A percentile compares a stretch with the other conserved stretches of the same genome.
phyloP scores from a whole-genome alignment of 495 filamentous ascomycete species.

The Podospora pseudopauciseta region DNA sequence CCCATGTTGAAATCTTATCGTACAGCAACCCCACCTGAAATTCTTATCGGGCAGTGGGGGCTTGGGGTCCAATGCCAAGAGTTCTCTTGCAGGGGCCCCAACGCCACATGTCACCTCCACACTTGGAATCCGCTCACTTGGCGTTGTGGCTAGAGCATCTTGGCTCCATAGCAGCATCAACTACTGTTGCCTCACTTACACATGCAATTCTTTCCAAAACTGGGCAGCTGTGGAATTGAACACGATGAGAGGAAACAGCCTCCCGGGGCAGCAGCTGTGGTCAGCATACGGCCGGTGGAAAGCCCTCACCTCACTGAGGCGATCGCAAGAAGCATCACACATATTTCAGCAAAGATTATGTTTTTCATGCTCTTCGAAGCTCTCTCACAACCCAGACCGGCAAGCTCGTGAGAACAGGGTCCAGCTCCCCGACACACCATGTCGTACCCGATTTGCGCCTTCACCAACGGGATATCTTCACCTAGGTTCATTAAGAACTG shows the following conservation, averaged over 20 bases:
- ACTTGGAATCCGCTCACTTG: neutral
- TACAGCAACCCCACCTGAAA: neutral
- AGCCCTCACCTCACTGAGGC: neutral
- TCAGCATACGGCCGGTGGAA: neutral
- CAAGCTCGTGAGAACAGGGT: conserved; percentile 5
- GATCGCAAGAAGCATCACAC: neutral
- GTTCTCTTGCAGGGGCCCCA: neutral
- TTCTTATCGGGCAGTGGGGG: neutral
- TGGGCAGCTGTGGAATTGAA: neutral
- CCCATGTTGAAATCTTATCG: neutral
- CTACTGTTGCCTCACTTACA: neutral
- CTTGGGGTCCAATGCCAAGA: neutral
- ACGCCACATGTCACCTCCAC: neutral
- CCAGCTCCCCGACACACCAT: conserved; percentile 58
- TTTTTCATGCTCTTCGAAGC: neutral
- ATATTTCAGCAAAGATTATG: neutral
- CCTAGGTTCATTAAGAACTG: conserved; percentile 85
- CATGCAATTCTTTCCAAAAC: neutral
- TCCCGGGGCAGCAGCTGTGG: neutral
- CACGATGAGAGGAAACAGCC: neutral
- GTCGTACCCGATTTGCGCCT: conserved; percentile 89
- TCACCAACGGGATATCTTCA: conserved; percentile 94
- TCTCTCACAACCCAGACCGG: neutral
- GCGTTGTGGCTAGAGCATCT: neutral
- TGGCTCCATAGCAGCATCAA: neutral